Evolutionary conservation across 2,329 filamentous ascomycete species (phyloP), one percentile per base, ranked within the genome.

Genomic region (Fusarium sp.): DNA sequence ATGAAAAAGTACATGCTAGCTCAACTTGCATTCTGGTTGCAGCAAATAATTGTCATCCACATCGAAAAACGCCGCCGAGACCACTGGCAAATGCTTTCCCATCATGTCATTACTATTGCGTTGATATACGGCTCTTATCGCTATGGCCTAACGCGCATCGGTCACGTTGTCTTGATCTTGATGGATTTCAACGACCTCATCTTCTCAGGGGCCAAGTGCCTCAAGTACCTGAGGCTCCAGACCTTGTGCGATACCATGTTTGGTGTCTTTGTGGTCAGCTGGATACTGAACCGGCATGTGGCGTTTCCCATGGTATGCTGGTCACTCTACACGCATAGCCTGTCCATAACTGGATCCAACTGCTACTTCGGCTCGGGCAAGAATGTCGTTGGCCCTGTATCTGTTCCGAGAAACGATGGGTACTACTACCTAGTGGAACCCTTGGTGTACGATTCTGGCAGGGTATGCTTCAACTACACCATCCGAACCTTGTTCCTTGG

Each of bases 1-100:
- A 86, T 90, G 78, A 98, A 98, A 79, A 87, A 85, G 75, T 99
- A 98, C 77, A 92, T 96, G 72, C 82, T 99, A 17, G 88, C 88
- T 6, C 93, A 98, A 75, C 89, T 93, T 75, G 88, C 90, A 9
- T 98, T 97, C 75, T 97, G 92, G 90, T 76, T 97, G 35, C 94
- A 98, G 76, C 93, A 97, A 77, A 89, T 98, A 60, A 80, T 97
- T 15, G 91, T 97, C 50, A 91, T 98, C 74, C 90, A 97, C 76
- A 93, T 98, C 49, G 95, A 99, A 77, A 91, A 96, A 76, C 87
- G 90, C 60, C 86, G 95, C 70, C 98, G 98, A 77, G 95, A 99
- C 70, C 89, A 97, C 76, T 90, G 87, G 79, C 93, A 98, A 76
- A 98, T 98, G 95, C 86, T 98, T 65, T 88, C 87, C 14, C 95